Conservation (phyloP, 805 yeast genomes). For the Zygosaccharomyces gambellarensis region DNA sequence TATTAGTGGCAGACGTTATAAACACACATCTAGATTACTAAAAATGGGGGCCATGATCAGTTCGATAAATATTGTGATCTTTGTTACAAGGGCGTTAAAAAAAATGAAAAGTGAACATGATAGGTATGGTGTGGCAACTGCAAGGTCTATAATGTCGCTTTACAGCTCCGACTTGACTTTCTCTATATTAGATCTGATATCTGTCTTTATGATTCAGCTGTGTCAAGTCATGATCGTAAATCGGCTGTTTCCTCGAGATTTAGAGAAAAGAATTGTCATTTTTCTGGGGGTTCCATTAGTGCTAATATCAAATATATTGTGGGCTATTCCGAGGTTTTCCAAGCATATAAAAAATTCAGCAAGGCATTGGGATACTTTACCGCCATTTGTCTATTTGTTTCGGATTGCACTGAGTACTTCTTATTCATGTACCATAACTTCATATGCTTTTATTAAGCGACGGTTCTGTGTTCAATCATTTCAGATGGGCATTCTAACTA, state of each 20-base stretch:
- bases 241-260: slow-evolving; percentile 60
- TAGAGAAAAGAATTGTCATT: slow-evolving; percentile 61
- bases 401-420: slow-evolving; percentile 67
- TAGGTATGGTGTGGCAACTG: slow-evolving; percentile 32
- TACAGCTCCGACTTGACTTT: slow-evolving; percentile 44
- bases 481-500: slow-evolving; percentile 50
- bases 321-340: slow-evolving; percentile 52
- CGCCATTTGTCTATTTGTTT: slow-evolving; percentile 69
- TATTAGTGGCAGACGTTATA: slow-evolving; percentile 57
- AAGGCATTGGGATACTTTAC: slow-evolving; percentile 49
- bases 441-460: slow-evolving; percentile 49
- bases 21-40: slow-evolving; percentile 29
- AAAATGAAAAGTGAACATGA: slow-evolving; percentile 46
- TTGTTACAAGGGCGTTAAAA: slow-evolving; percentile 45
- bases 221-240: slow-evolving; percentile 69
- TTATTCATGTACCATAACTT: slow-evolving; percentile 59
- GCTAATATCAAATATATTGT: slow-evolving; percentile 54
- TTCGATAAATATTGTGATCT: slow-evolving; percentile 49
- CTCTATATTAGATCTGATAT: slow-evolving; percentile 53
- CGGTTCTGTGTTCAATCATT: slow-evolving; percentile 44
- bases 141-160: slow-evolving; percentile 26
- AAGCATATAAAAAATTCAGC: slow-evolving; percentile 12
- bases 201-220: slow-evolving; percentile 53
- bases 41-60: slow-evolving; percentile 47
- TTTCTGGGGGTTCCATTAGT: slow-evolving; percentile 53